Evolutionary conservation across 805 yeast genomes (phyloP), one percentile per base, ranked within the genome.

Genomic region (Pichia eremophila): DNA sequence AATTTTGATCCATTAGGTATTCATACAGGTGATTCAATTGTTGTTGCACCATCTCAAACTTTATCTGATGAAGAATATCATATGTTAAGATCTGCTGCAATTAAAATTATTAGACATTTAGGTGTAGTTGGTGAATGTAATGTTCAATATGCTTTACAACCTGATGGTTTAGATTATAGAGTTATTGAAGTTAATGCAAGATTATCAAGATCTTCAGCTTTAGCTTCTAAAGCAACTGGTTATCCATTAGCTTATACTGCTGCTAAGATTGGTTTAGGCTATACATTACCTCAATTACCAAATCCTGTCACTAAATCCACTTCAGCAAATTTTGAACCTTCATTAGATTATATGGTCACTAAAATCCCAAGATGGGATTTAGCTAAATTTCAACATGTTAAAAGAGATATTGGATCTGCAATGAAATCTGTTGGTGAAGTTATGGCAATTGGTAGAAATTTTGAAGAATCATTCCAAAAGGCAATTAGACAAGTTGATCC

Each of bases 111-210:
- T 61, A 87, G 98, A 69, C 99, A 91, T 64, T 75, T 91, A 63
- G 99, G 99, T 65, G 99, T 91, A 55, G 96, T 91, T 58, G 99
- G 99, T 69, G 99, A 91, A 72, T 91, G 99, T 79, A 91, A 91
- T 67, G 95, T 91, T 53, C 99, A 91, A 70, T 91, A 91, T 64
- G 95, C 97, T 46, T 77, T 91, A 57, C 95, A 90, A 65, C 96
- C 99, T 40, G 93, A 89, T 68, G 95, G 96, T 34, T 78, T 87
- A 58, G 98, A 91, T 63, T 91, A 85, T 75, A 81, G 98, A 66
- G 95, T 91, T 53, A 93, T 91, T 61, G 99, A 91, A 71, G 99
- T 91, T 54, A 91, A 91, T 64, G 99, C 99, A 40, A 83, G 99
- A 69, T 77, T 91, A 59, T 90, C 97, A 39, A 82, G 99, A 64